Evolutionary conservation across 202 grass and related monocot species (phyloP), one percentile per base, ranked within the genome.

Genomic region (Saccharum hybrid): DNA sequence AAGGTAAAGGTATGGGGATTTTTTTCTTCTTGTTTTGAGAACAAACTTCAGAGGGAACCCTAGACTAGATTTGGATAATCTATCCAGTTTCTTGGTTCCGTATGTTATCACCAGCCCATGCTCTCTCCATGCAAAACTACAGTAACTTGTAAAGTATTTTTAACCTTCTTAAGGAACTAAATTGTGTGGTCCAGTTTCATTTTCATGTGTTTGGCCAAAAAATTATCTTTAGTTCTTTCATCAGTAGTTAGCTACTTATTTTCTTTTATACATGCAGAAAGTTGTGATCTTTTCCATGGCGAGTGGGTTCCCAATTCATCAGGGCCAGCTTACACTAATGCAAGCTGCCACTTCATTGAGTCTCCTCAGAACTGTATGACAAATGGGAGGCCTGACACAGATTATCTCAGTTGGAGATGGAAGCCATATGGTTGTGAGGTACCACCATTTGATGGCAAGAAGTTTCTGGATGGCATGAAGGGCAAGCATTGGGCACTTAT

Each of bases 371-470:
- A 98, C 79, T 98, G 95, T 75, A 84, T 93, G 88, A 88, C 71
- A 45, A 98, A 98, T 78, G 95, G 95, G 16, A 88, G 92, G 30
- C 88, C 85, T 76, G 95, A 94, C 56, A 89, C 52, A 8, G 77
- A 70, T 52, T 98, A 94, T 86, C 88, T 94, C 42, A 85, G 85
- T 49, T 98, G 92, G 95, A 93, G 70, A 86, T 94, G 95, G 95
- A 98, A 91, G 68, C 95, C 92, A 18, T 82, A 88, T 71, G 84
- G 84, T 31, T 98, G 95, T 52, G 88, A 94, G 5, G 9, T 94
- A 34, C 63, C 85, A 1, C 61, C 39, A 3, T 98, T 98, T 78
- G 79, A 93, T 2, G 40, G 84, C 15, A 68, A 82, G 69, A 84
- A 74, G 43, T 98, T 98, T 85, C 22, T 97, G 70, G 74, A 93